Base-by-base conservation (phyloP, 805 yeast genomes). In the Nakazawaea ambrosiae region DNA sequence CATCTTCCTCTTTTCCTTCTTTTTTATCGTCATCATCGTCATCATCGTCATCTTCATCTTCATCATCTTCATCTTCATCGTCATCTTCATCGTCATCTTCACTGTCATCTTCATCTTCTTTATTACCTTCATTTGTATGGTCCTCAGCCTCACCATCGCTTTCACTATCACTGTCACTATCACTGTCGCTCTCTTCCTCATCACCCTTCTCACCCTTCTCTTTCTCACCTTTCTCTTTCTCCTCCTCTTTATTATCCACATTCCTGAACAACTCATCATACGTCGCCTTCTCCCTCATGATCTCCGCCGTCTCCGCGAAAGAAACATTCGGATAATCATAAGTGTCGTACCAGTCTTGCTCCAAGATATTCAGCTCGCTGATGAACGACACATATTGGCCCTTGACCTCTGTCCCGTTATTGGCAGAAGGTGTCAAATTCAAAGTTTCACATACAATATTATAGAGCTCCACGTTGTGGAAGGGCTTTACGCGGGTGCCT, bases 401-500 rank as follows among this genome's bases (percentile, higher is more conserved):
- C 7, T 24, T 16, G 18, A n/a, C 10, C 31, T 1, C 48, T 0
- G 75, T 54, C 1, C 90, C 90, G 47, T 82, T 81, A 47, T 79
- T 81, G 1, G 68, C 56, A 6, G 78, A 63, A 0, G 87, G 81
- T 20, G 60, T 60, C 22, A 73, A 32, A 20, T 54, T 51, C 39
- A 84, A 58, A 1, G 82, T 65, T 12, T 81, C 82, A 57, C 95
- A 82, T 2, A 89, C 42, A 18, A 89, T 66, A 46, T 80, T 75
- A 57, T 86, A 89, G 4, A 89, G 67, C 43, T 87, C 84, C 11
- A 71, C 63, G 54, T 87, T 90, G 9, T 67, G 60, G 49, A 89
- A 82, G 4, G 96, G 95, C 44, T 61, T 55, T 17, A 75, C 61
- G 46, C 63, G 63, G 37, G 45, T 44, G 7, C 48, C 44, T 15